Evolutionary conservation across 2,329 filamentous ascomycete genomes (phyloP), one percentile per base, ranked within the genome.

Genomic region (Zasmidium cellare): DNA sequence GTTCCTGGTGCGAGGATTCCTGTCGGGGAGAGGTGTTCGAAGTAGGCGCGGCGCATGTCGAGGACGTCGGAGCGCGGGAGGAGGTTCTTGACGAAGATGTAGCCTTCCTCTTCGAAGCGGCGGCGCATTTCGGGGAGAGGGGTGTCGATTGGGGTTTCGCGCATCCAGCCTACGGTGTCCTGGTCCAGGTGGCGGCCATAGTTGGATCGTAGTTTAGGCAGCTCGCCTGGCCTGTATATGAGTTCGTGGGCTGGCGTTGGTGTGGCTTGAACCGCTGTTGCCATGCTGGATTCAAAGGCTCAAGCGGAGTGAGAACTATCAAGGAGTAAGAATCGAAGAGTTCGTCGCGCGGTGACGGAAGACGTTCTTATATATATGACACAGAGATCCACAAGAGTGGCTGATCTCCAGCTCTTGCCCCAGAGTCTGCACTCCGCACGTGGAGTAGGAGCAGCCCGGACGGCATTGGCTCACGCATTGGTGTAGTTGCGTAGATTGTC

Each of bases 61-160:
- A 78, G 65, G 3, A 80, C 77, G 53, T 76, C 75, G 48, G 74
- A 71, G n/a, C 76, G 69, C 5, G 77, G 76, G 20, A 79, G 62
- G 6, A 79, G 55, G 5, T 71, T 69, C 51, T 78, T 79, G 31
- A 79, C 64, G 57, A 74, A 78, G 23, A 79, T 61, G 60, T 79
- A 79, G 23, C 76, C 76, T 51, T 78, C 76, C 14, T 67, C 61
- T 20, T 71, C 53, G 35, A 75, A 74, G 6, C 74, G 74, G 38
- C 67, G 64, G 23, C 74, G 72, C 61, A 79, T 71, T 49, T 77
- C 72, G 31, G 72, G 66, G 9, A 76, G 56, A 2, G 76, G 71
- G 19, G 75, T 74, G 57, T 69, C 63, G n/a, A 67, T 65, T 3
- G 64, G 63, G 0, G 73, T 75, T 28, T 69, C 53, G 11, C 62